Evolutionary conservation across 202 grass and related monocot species (phyloP), one percentile per base, ranked within the genome.

Genomic region (Schoenoplectus tabernaemontani): DNA sequence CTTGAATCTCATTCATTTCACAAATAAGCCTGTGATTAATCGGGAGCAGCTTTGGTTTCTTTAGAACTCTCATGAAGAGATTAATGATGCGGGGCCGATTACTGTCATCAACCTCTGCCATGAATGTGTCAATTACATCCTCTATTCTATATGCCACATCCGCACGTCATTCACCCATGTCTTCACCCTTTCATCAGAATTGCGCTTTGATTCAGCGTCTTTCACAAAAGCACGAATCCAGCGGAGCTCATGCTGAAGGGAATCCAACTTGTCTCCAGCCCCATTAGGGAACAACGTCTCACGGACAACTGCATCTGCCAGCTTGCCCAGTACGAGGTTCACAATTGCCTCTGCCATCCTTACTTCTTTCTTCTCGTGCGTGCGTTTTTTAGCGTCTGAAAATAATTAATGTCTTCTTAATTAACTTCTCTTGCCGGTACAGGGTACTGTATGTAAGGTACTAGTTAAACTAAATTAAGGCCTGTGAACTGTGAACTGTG

Each of bases 171-270:
- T 69, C 64, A 69, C 64, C 64, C 64, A 69, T 17, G 16, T 69
- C 64, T 69, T 69, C 33, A 69, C 64, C 19, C 39, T 69, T 22
- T 69, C 64, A 9, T 69, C 24, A 2, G 7, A 37, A 16, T 43
- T 39, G 19, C 5, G 36, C 19, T 69, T 69, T n/a, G 64, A 69
- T 15, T 69, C 64, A n/a, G 64, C 33, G 7, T 69, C 64, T 39
- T 69, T 69, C 36, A 69, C 33, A 69, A 69, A 69, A 37, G 34
- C 64, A 20, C 13, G 69, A 51, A 74, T 74, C 19, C 43, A 48
- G 41, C 34, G 12, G 9, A 74, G 47, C 43, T 74, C 69, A 15
- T 26, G 39, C 9, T 24, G 23, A 20, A 74, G 42, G 0, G 34
- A 23, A 13, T 73, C 42, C 39, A 74, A 19, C 28, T 74, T 74